Conservation (phyloP, 2,329 filamentous ascomycete genomes). For the Sphaerulina vaccinii region DNA sequence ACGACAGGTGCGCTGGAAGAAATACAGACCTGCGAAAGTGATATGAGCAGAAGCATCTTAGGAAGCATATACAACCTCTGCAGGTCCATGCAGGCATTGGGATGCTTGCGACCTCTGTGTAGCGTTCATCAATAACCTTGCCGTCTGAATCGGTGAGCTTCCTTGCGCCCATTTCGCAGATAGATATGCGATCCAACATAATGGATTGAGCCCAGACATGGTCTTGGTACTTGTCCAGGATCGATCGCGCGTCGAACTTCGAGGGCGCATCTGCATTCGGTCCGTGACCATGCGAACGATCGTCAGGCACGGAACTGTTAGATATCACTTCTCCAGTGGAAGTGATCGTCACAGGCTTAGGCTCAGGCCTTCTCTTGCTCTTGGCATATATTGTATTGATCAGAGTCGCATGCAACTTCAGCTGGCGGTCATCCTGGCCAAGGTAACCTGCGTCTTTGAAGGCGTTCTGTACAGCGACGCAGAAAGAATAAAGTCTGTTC, state of each 20-base stretch:
- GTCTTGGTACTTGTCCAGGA: conserved; percentile 58
- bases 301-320: background rate
- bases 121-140: conserved; percentile 53
- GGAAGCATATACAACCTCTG: background rate
- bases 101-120: conserved; percentile 48
- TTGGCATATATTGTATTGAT: conserved; percentile 80
- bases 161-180: conserved; percentile 87
- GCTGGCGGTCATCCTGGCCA: conserved; percentile 57
- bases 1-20: too few species aligned
- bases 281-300: conserved; percentile 34
- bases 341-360: conserved; percentile 2
- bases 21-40: too few species aligned
- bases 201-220: conserved; percentile 70
- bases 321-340: background rate
- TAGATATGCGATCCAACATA: conserved; percentile 66
- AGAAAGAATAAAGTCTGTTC: conserved; percentile 57
- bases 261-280: conserved; percentile 38
- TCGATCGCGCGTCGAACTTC: conserved; percentile 42
- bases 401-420: conserved; percentile 81
- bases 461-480: conserved; percentile 51
- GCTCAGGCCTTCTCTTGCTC: conserved; percentile 33
- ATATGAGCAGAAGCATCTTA: too few species aligned
- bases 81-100: conserved; percentile 17
- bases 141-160: conserved; percentile 53
- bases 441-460: conserved; percentile 61